These are phyloP conservation scores for Talinum fruticosum DNA, from an alignment of 148 eudicot species.

Conservation along the genomic window DNA sequence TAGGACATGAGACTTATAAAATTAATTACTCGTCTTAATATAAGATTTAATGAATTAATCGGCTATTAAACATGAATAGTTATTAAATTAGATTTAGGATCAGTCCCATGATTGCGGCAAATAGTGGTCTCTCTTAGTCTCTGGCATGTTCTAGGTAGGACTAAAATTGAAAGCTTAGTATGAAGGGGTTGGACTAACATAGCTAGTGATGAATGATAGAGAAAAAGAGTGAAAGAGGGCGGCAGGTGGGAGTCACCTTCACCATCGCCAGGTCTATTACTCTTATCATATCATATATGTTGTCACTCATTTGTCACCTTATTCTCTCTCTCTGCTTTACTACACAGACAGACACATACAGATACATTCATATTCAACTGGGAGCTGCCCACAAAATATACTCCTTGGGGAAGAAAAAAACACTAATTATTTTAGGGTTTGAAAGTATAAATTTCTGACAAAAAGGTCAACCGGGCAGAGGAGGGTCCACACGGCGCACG, in stretches of 20 bases:
- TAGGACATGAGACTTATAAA: too few species aligned
- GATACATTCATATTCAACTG: too few species aligned
- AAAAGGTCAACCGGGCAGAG: neutral
- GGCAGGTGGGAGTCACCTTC: neutral
- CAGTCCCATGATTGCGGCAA: too few species aligned
- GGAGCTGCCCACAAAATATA: too few species aligned
- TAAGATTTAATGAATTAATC: too few species aligned
- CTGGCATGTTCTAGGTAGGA: neutral
- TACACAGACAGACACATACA: too few species aligned
- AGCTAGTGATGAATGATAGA: neutral
- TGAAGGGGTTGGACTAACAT: neutral
- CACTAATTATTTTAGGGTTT: neutral
- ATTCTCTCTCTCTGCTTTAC: too few species aligned
- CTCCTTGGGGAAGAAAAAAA: too few species aligned
- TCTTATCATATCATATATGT: neutral
- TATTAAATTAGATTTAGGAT: too few species aligned
- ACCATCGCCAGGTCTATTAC: neutral
- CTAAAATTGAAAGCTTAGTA: neutral
- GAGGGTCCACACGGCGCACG: slow-evolving; percentile 22
- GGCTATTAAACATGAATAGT: too few species aligned
- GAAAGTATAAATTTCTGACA: neutral
- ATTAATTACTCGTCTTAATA: too few species aligned
- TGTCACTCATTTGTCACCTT: neutral
- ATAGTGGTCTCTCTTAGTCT: too few species aligned
- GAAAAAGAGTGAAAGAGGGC: neutral